Conservation (phyloP, 495 filamentous ascomycete genomes). For the Tuber microsphaerosporum region DNA sequence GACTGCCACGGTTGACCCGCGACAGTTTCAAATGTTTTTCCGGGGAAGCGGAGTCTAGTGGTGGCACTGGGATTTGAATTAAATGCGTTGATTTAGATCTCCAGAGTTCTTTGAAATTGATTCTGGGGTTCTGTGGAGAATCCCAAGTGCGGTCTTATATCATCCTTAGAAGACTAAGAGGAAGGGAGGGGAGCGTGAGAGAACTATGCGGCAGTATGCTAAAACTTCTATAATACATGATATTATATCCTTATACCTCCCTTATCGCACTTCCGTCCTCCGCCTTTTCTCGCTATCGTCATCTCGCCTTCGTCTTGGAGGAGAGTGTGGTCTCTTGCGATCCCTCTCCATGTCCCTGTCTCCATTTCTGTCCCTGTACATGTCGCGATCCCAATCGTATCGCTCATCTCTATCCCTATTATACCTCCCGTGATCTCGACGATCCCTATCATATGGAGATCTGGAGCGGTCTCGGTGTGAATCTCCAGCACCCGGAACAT, state of each 20-base stretch:
- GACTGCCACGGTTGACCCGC: background rate
- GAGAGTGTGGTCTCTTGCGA: slow-evolving; percentile 28
- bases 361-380: slow-evolving; percentile 41
- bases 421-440: slow-evolving; percentile 25
- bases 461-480: slow-evolving; percentile 7
- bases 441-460: slow-evolving; percentile 33
- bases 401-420: slow-evolving; percentile 37
- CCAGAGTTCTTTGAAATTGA: background rate
- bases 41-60: background rate
- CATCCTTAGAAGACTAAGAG: background rate
- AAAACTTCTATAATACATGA: background rate
- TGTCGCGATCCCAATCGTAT: slow-evolving; percentile 36
- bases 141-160: background rate
- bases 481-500: slow-evolving; percentile 2
- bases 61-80: background rate
- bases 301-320: slow-evolving; percentile 17
- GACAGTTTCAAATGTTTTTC: background rate
- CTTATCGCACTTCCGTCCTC: slow-evolving; percentile 20
- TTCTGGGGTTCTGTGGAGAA: background rate
- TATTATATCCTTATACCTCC: slow-evolving; percentile 7
- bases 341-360: slow-evolving; percentile 24
- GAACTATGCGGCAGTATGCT: background rate
- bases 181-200: background rate
- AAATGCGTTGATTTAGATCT: background rate
- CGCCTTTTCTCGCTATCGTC: slow-evolving; percentile 32